Conservation (phyloP, 2,329 filamentous ascomycete genomes). For the Pseudogymnoascus sp. region DNA sequence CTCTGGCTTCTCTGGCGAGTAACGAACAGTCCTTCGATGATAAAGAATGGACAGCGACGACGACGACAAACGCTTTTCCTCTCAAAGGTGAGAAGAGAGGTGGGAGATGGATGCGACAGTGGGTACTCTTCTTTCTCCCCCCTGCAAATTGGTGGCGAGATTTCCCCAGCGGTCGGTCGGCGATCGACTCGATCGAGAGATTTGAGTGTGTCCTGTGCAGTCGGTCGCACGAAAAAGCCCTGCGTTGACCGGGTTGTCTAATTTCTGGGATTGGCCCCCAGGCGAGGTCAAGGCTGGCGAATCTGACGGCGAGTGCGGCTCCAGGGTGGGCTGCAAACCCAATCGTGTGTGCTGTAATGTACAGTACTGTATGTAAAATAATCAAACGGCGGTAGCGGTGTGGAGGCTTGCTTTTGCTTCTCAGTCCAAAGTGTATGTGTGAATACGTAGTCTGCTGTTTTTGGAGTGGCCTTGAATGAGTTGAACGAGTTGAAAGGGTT, state of each 20-base stretch:
- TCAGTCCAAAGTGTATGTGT: background rate
- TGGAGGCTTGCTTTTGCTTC: background rate
- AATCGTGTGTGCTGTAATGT: background rate
- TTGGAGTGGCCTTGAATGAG: background rate
- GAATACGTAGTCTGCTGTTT: background rate
- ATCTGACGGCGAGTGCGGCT: background rate
- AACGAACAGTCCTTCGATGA: background rate
- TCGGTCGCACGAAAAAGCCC: background rate
- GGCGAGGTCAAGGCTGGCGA: constrained; percentile 4
- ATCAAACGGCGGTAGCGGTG: constrained; percentile 1
- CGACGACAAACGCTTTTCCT: background rate
- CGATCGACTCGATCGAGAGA: constrained; percentile 8
- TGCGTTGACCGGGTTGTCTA: background rate
- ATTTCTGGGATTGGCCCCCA: background rate
- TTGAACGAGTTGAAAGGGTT: background rate
- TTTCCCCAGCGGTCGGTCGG: background rate
- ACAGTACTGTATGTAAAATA: background rate
- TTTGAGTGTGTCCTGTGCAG: background rate
- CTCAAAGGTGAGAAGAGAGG: background rate
- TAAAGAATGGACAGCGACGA: background rate
- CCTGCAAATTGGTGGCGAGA: background rate
- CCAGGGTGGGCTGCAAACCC: background rate
- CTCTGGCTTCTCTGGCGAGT: background rate
- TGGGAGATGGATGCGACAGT: background rate
- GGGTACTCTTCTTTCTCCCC: background rate